Evolutionary conservation across 768 basidiomycete species (phyloP).

Genomic region (Russula foetens): DNA sequence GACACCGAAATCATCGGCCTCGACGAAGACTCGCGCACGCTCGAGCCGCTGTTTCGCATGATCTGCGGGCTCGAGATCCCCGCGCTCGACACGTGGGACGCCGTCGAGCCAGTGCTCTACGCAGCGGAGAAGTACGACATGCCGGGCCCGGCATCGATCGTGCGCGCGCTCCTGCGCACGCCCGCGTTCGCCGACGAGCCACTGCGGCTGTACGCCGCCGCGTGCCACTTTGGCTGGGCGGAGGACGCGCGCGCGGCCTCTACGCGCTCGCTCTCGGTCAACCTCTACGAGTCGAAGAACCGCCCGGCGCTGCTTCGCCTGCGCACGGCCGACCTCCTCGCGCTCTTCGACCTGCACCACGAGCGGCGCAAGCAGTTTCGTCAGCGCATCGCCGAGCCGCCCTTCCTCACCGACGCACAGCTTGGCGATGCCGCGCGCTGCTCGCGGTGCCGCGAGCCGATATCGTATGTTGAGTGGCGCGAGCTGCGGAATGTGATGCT

Average conservation of each 20-base stretch:
- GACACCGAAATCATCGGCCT: conserved; percentile 38
- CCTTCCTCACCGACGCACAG: conserved; percentile 32
- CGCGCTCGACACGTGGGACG: conserved; percentile 41
- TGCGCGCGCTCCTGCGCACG: conserved; percentile 49
- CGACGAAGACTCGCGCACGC: conserved; percentile 47
- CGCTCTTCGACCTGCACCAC: conserved; percentile 48
- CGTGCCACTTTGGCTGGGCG: conserved; percentile 52
- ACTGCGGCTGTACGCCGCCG: conserved; percentile 44
- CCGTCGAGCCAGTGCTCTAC: conserved; percentile 48
- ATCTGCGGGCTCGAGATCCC: conserved; percentile 50
- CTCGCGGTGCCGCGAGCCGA: conserved; percentile 38
- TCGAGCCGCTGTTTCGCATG: conserved; percentile 54
- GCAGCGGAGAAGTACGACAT: conserved; percentile 67
- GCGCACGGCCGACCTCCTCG: conserved; percentile 42
- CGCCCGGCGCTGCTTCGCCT: conserved; percentile 40
- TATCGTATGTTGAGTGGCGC: conserved; percentile 56
- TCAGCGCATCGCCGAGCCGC: conserved; percentile 43
- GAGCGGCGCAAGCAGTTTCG: conserved; percentile 42
- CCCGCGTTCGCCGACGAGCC: conserved; percentile 43
- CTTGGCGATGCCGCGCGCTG: conserved; percentile 45
- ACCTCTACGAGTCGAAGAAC: conserved; percentile 41
- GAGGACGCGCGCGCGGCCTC: conserved; percentile 49
- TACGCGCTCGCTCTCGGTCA: conserved; percentile 42
- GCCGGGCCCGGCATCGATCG: conserved; percentile 52
- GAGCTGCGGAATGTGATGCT: conserved; percentile 52